A percentile compares a stretch with the other conserved stretches of the same genome.
These are phyloP conservation scores for Chalciporus piperatus DNA, from an alignment of 768 basidiomycete species.

Conservation along the genomic window DNA sequence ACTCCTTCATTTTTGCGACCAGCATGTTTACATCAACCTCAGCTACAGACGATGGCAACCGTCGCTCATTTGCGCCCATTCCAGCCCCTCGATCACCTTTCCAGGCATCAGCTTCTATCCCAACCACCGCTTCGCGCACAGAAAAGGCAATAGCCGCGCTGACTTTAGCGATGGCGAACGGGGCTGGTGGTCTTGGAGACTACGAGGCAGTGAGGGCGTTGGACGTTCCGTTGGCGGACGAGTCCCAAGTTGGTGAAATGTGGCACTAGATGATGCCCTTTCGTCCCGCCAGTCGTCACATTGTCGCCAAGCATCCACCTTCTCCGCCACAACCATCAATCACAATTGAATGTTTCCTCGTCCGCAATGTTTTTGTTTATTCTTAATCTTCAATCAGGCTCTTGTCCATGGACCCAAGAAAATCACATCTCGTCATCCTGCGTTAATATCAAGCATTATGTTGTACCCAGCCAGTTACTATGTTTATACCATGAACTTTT, in stretches of 20 bases:
- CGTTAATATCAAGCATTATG: conserved; percentile 26
- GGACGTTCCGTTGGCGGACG: conserved; percentile 35
- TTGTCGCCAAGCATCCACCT: conserved; percentile 1
- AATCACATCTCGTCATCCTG: conserved; percentile 14
- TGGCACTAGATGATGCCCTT: conserved; percentile 42
- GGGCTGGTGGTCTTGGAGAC: conserved; percentile 58
- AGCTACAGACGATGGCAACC: conserved; percentile 1
- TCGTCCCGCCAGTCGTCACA: neutral
- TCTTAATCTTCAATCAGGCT: conserved; percentile 16
- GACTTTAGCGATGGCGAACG: conserved; percentile 59
- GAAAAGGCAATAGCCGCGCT: conserved; percentile 63
- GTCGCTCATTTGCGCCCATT: conserved; percentile 10
- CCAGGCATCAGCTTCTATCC: conserved; percentile 3
- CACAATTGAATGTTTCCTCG: neutral
- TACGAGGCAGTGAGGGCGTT: conserved; percentile 47
- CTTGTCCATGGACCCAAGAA: conserved; percentile 21
- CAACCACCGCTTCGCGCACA: conserved; percentile 40
- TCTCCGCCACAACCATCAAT: neutral
- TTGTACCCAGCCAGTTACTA: conserved; percentile 22
- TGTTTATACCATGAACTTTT: conserved; percentile 24
- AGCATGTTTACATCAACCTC: conserved; percentile 8
- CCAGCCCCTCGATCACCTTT: conserved; percentile 12
- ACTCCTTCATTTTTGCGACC: conserved; percentile 10
- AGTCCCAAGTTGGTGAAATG: conserved; percentile 54
- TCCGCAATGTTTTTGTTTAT: conserved; percentile 26